Base-by-base conservation (phyloP, 2,329 filamentous ascomycete species). In the Ceratocystis albifundus region DNA sequence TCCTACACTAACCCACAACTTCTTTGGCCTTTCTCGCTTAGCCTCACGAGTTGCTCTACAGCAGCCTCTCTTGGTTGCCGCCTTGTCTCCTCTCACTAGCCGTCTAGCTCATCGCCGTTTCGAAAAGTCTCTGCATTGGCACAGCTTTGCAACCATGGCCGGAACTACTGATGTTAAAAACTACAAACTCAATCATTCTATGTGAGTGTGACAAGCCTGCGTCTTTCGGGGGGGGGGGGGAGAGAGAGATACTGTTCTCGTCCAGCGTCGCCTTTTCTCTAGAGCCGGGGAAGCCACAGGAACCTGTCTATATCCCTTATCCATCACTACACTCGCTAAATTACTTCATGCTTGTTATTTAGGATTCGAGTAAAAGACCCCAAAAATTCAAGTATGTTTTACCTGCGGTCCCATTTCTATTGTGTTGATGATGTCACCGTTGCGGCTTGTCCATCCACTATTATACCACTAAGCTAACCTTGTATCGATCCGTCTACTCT, bases 331-430 rank as follows among this genome's bases (percentile, higher is more conserved):
- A 69, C 69, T 59, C 69, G 64, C 5, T 66, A 65, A 32, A 32
- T 25, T 10, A 22, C 8, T 7, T 20, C 12, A 6, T 63, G 25
- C 44, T 22, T 61, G 36, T 12, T 64, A 32, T 4, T 7, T 69
- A 94, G 90, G 90, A 81, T 96, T 74, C 88, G 93, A 75, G 88
- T 97, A 74, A 97, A 97, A 77, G 91, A 99, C 78, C 93, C 93
- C 10, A 87, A 92, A 77, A 84, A 81, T 74, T 90, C 88, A 48
- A 77, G 87, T 88, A 79, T 61, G 77, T 8, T 59, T 59, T 10
- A 10, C 25, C 17, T 15, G 36, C 36, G 7, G 53, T 57, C 53
- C 15, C 53, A 5, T 59, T 59, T 59, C 20, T 30, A 32, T 59
- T 59, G 36, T 17, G 6, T 15, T n/a, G 15, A 17, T 48, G 22